Evolutionary conservation across 1,139 yeast species (phyloP), one percentile per base, ranked within the genome.

Genomic region (Arxiozyma telluris): DNA sequence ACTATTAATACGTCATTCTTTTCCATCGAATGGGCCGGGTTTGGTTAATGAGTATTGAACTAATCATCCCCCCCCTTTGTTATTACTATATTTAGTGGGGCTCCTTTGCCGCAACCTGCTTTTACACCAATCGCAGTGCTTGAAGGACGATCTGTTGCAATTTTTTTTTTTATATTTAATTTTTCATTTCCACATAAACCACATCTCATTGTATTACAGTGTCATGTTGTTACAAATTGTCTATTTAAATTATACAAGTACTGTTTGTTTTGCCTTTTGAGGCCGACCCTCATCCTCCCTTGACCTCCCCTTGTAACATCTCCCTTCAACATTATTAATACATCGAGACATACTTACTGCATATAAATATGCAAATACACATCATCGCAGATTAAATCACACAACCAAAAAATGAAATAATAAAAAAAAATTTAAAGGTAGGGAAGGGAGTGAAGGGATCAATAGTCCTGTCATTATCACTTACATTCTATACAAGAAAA

Each of bases 1-100:
- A 53, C 18, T 50, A 27, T 27, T 27, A 51, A 11, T 64, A 65
- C 25, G 64, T 73, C 71, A 17, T 74, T 77, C 54, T 86, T 79
- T 63, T 82, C 90, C 0, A 72, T 87, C 1, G 91, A 85, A 67
- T 87, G 94, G 95, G 84, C 93, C 0, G 93, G 93, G 0, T 86
- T 86, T 69, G 89, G 89, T 54, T 83, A 64, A 61, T 7, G 11
- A 27, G 11, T 27, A 27, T 27, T 27, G 30, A 27, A 27, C 4
- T 27, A 6, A 27, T 8, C 8, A 11, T 34, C 17, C n/a, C 8
- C 34, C 8, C 8, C 39, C 12, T 9, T 34, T 34, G 8, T 15
- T 34, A 15, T 34, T 4, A 34, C n/a, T 6, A 34, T 6, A 34
- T 34, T 34, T 12, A 34, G 6, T 34, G 39, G 39, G 6, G 15